Evolutionary conservation across 495 filamentous ascomycete species (phyloP), one percentile per base, ranked within the genome.

Genomic region (Lasiosphaeria hispida): DNA sequence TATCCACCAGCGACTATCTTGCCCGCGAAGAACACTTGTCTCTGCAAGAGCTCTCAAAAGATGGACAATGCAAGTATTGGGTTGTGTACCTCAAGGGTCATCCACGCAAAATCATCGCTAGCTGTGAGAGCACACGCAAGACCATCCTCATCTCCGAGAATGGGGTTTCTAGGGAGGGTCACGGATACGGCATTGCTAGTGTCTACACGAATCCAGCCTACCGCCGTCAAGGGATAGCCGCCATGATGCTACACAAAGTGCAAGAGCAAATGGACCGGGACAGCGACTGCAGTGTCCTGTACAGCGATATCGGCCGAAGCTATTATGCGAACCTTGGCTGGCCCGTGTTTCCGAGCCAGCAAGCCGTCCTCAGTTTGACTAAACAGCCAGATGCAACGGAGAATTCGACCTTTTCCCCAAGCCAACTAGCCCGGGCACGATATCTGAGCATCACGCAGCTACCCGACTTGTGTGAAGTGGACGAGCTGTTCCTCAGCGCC

Each of bases 291-390:
- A 86, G 85, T 10, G 82, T 90, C 10, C 70, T 97, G 18, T 97
- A 85, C 74, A 96, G 91, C 14, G 92, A 96, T 71, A 95, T 96
- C 67, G 92, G 92, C 7, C 92, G 91, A 75, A 73, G 73, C 17
- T 96, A 92, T 72, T 97, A 96, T 72, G 79, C 88, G 4, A 80
- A 79, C 43, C 81, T 84, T 58, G 92, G 92, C 17, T 96, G 92
- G 92, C 68, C 80, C 34, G 77, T 85, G 0, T 91, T 86, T 64
- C 72, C 77, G 3, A 91, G 87, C 39, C 76, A 80, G 18, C 91
- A 94, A 59, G 81, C 23, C 23, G 23, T 30, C 23, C 23, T 30
- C 5, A 5, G 23, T 2, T 30, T 30, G 23, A 5, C 23, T 2
- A 5, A 30, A 5, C 23, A 30, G 23, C 2, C 2, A 19, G 33